A percentile compares a stretch with the other conserved stretches of the same genome.
These are phyloP conservation scores for Cladosporium sphaerospermum DNA, from an alignment of 2,329 filamentous ascomycete species.

Conservation along the genomic window DNA sequence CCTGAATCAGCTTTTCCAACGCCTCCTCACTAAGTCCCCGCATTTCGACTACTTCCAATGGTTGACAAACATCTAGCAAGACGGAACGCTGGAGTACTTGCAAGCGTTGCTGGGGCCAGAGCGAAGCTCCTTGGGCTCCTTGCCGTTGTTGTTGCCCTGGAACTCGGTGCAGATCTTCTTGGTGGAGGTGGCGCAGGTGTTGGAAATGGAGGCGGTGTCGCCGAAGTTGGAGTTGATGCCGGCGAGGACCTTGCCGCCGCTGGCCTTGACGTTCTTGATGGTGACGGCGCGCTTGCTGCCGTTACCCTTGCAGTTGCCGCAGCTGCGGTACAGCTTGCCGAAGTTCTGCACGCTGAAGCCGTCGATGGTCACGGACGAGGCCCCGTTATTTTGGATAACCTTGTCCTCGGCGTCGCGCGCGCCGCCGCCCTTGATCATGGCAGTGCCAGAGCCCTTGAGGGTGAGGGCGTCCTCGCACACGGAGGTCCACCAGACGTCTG, in stretches of 20 bases:
- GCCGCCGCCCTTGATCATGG: constrained; percentile 28
- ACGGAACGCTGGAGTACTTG: constrained; percentile 11
- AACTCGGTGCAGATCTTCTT: constrained; percentile 8
- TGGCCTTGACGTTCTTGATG: constrained; percentile 11
- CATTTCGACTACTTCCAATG: no score
- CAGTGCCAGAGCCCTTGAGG: constrained; percentile 23
- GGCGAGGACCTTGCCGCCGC: constrained; percentile 7
- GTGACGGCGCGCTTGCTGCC: constrained; percentile 9
- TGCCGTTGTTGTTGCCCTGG: constrained; percentile 9
- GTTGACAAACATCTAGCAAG: constrained; percentile 4
- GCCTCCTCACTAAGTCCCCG: no score
- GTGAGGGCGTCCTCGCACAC: constrained; percentile 29
- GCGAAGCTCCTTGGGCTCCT: constrained; percentile 8
- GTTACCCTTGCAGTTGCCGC: constrained; percentile 11
- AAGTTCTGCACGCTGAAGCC: constrained; percentile 9
- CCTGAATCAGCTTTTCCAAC: no score
- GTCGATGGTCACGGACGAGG: constrained; percentile 7
- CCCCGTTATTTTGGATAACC: constrained; percentile 18
- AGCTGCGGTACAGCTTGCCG: constrained; percentile 9
- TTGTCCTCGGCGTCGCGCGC: constrained; percentile 16
- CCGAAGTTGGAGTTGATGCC: constrained; percentile 13
- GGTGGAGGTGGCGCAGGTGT: constrained; percentile 10
- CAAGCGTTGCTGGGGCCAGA: constrained; percentile 8
- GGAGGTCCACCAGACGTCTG: constrained; percentile 45
- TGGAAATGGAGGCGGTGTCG: constrained; percentile 7